Evolutionary conservation across 2,329 filamentous ascomycete genomes (phyloP).

Genomic region (Colletotrichum tabaci): DNA sequence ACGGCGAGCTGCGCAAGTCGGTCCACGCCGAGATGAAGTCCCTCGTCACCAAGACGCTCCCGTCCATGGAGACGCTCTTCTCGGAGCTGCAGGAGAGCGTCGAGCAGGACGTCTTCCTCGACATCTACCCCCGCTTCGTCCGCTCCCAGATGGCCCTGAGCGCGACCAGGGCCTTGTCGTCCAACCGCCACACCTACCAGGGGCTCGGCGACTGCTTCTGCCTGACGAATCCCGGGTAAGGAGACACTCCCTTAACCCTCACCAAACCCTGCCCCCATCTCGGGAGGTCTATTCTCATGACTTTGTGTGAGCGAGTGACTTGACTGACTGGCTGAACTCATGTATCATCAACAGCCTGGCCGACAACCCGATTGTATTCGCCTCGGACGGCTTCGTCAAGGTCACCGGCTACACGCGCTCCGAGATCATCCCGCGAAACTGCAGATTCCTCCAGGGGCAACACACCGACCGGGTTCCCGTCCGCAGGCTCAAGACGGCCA

Average conservation of each 20-base stretch:
- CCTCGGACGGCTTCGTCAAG: slow-evolving; percentile 66
- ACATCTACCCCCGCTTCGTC: slow-evolving; percentile 68
- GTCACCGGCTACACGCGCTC: slow-evolving; percentile 64
- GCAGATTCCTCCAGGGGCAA: slow-evolving; percentile 64
- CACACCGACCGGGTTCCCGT: slow-evolving; percentile 61
- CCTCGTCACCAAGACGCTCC: slow-evolving; percentile 60
- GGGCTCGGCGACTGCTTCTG: slow-evolving; percentile 73
- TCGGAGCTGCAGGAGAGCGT: slow-evolving; percentile 60
- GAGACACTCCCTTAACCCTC: too few species aligned
- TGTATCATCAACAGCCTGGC: slow-evolving; percentile 54
- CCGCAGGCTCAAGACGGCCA: slow-evolving; percentile 57
- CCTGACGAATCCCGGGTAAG: slow-evolving; percentile 63
- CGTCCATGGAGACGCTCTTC: slow-evolving; percentile 62
- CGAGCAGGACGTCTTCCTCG: slow-evolving; percentile 59
- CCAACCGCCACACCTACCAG: slow-evolving; percentile 57
- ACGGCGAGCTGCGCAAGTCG: slow-evolving; percentile 55
- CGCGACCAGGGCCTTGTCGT: slow-evolving; percentile 61
- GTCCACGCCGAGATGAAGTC: slow-evolving; percentile 63
- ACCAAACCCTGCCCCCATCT: too few species aligned
- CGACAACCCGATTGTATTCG: slow-evolving; percentile 66
- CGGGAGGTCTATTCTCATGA: too few species aligned
- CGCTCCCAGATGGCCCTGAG: slow-evolving; percentile 65
- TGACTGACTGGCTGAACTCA: too few species aligned
- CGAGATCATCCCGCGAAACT: slow-evolving; percentile 67
- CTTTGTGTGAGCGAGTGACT: too few species aligned